phyloP scores from a whole-genome alignment of 2,329 filamentous ascomycete genomes.

The Emericellopsis atlantica region DNA sequence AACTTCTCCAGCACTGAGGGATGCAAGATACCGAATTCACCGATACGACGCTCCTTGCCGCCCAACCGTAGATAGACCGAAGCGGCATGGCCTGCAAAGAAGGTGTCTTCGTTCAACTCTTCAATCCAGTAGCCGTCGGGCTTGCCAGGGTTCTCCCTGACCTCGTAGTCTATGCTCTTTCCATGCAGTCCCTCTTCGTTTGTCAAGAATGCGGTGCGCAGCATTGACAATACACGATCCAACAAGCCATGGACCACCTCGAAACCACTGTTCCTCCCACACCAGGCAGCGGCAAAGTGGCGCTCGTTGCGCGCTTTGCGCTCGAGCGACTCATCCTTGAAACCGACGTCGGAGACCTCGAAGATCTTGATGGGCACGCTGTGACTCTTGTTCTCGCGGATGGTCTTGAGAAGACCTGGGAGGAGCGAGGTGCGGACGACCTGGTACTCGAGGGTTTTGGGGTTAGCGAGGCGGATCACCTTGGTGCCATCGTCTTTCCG shows the following conservation, averaged over 20 bases:
- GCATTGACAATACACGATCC: slow-evolving; percentile 86
- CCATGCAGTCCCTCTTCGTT: slow-evolving; percentile 54
- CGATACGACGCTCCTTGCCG: slow-evolving; percentile 66
- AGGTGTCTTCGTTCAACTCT: slow-evolving; percentile 81
- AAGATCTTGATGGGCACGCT: slow-evolving; percentile 84
- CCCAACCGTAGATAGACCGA: slow-evolving; percentile 65
- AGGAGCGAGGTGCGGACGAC: slow-evolving; percentile 79
- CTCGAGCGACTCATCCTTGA: slow-evolving; percentile 75
- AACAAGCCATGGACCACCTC: slow-evolving; percentile 90
- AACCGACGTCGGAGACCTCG: slow-evolving; percentile 80
- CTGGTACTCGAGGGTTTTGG: slow-evolving; percentile 88
- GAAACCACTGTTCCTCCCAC: slow-evolving; percentile 88
- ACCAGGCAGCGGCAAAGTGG: slow-evolving; percentile 93
- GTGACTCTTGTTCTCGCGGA: slow-evolving; percentile 86
- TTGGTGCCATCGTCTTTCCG: slow-evolving; percentile 75
- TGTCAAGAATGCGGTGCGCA: slow-evolving; percentile 69
- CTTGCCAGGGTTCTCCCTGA: slow-evolving; percentile 39
- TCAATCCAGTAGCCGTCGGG: slow-evolving; percentile 85
- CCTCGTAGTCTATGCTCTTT: slow-evolving; percentile 38
- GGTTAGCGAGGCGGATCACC: slow-evolving; percentile 77
- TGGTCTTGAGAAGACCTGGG: slow-evolving; percentile 83
- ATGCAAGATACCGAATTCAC: slow-evolving; percentile 88
- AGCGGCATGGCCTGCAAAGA: slow-evolving; percentile 82
- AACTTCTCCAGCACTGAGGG: slow-evolving; percentile 89
- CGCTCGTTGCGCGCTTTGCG: slow-evolving; percentile 84